Evolutionary conservation across 495 filamentous ascomycete genomes (phyloP), one percentile per base, ranked within the genome.

Genomic region (Lasiosphaeriaceae sp.): DNA sequence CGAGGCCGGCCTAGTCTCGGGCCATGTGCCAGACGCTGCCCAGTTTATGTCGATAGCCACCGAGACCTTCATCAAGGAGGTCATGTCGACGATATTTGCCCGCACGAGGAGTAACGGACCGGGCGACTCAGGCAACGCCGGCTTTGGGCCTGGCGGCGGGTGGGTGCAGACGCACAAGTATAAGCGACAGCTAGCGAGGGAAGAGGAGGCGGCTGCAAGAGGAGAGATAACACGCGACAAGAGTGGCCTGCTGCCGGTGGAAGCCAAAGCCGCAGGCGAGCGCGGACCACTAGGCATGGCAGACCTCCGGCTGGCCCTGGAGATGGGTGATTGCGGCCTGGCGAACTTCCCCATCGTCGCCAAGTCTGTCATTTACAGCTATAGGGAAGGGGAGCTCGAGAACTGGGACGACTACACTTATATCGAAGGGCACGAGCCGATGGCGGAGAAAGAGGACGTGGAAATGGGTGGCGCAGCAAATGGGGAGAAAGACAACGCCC

Each of bases 41-140:
- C 86, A 89, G 50, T 90, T 93, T 67, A 87, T 98, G 85, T 87
- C 90, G 21, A 85, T 91, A 44, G 94, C 93, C 2, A 89, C 90
- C 2, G 93, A 98, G 70, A 91, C 88, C 0, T 96, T 87, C 65
- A 86, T 97, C 57, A 97, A 97, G 72, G 90, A 96, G 62, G 81
- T 93, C 5, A 75, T 97, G 31, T 84, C 86, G 7, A 81, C 84
- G 2, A 81, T 96, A 11, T 90, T 95, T 62, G 84, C 81, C 21
- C 86, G 89, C 22, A 90, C 90, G 0, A 80, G 90, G 54, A 83
- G 80, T 56, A 96, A 97, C 64, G 89, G 88, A 0, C 86, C 89
- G 14, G 79, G 80, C 17, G 72, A 80, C 55, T 76, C 74, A 31
- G 78, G 79, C 2, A 79, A 69, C 49, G 74, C 78, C 50, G 80